Evolutionary conservation across 176 grass and related monocot genomes (phyloP).

Genomic region (Phoenix roebelenii): DNA sequence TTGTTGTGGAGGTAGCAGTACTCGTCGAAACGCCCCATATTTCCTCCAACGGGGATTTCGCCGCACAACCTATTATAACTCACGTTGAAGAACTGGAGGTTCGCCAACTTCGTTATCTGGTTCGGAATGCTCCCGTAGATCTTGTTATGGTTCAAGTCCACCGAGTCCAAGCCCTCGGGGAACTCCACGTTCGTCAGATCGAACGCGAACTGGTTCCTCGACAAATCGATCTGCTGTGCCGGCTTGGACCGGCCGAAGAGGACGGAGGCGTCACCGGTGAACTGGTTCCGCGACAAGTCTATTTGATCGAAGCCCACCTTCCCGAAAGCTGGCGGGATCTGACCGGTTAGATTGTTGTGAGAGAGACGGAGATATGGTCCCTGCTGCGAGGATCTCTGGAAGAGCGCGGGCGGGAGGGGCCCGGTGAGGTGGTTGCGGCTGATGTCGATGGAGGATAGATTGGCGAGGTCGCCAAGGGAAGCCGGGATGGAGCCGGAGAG

Average conservation of each 20-base stretch:
- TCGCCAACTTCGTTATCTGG: constrained; percentile 43
- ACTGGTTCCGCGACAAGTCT: constrained; percentile 51
- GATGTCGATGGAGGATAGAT: constrained; percentile 55
- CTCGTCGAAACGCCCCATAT: constrained; percentile 21
- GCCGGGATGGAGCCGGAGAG: constrained; percentile 47
- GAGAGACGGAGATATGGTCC: constrained; percentile 4
- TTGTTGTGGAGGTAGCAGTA: constrained; percentile 44
- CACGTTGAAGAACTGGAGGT: constrained; percentile 40
- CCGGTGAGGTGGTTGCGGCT: constrained; percentile 66
- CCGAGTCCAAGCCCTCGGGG: constrained; percentile 39
- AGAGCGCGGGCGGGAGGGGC: constrained; percentile 4
- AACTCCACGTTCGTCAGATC: constrained; percentile 42
- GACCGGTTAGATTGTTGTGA: constrained; percentile 23
- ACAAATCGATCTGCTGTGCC: constrained; percentile 52
- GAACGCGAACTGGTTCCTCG: constrained; percentile 80
- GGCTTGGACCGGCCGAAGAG: constrained; percentile 41
- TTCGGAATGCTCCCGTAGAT: constrained; percentile 44
- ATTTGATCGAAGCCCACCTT: constrained; percentile 24
- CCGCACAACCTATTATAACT: constrained; percentile 75
- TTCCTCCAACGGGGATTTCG: constrained; percentile 50
- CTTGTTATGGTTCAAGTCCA: constrained; percentile 80
- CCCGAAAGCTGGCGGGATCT: constrained; percentile 34
- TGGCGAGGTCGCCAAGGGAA: constrained; percentile 20
- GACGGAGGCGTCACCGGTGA: constrained; percentile 50
- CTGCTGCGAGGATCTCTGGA: not conserved